Percentiles rank a stretch among this genome's conserved stretches.
Evolutionary conservation across 805 yeast genomes (phyloP).

Genomic region (Dipodascopsis uninucleata): DNA sequence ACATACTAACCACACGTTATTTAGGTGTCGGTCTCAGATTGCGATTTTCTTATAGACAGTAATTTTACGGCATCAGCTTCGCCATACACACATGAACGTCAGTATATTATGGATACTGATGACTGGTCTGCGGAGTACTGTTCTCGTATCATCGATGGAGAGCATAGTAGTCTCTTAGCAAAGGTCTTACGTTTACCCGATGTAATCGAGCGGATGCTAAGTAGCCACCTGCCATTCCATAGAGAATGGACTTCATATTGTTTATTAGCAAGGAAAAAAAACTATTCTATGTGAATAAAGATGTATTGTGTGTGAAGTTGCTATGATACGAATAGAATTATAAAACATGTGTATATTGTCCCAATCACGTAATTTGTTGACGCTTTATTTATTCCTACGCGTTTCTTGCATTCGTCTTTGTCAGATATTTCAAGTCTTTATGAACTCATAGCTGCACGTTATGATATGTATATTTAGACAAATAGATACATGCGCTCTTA

Average conservation of each 20-base stretch:
- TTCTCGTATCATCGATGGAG: slow-evolving; percentile 13
- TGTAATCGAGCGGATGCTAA: slow-evolving; percentile 9
- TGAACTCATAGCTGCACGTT: too few species aligned
- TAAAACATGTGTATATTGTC: too few species aligned
- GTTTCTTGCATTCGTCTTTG: too few species aligned
- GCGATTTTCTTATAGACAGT: slow-evolving; percentile 68
- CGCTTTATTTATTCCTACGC: too few species aligned
- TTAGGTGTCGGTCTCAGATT: slow-evolving; percentile 34
- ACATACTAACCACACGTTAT: background rate
- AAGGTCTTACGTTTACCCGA: slow-evolving; percentile 19
- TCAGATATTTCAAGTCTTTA: too few species aligned
- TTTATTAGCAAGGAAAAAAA: slow-evolving; percentile 7
- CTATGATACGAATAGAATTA: too few species aligned
- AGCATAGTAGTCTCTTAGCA: slow-evolving; percentile 16
- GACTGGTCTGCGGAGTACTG: slow-evolving; percentile 17
- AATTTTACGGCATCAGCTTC: slow-evolving; percentile 11
- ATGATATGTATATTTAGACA: too few species aligned
- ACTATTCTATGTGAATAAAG: too few species aligned
- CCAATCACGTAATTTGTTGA: too few species aligned
- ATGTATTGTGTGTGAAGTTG: too few species aligned
- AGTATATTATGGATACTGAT: slow-evolving; percentile 13
- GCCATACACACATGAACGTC: slow-evolving; percentile 11
- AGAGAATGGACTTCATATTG: slow-evolving; percentile 18
- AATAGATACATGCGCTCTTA: too few species aligned
- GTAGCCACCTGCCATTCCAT: slow-evolving; percentile 6